Percentiles rank a stretch among this genome's conserved stretches.
phyloP scores from a whole-genome alignment of 805 yeast species.

The Candida ficus region DNA sequence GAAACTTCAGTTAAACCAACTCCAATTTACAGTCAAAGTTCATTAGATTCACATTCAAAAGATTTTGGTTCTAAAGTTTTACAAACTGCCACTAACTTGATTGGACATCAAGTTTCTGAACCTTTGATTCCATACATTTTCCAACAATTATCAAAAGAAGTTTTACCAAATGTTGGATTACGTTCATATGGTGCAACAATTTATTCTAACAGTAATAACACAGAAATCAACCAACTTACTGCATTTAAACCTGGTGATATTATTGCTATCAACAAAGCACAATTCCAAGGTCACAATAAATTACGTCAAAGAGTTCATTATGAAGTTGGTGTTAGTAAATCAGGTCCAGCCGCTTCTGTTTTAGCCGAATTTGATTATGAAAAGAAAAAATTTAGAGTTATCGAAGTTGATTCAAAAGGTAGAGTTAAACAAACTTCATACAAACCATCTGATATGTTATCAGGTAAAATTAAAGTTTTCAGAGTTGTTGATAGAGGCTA shows the following conservation, averaged over 20 bases:
- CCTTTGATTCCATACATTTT: slow-evolving; percentile 34
- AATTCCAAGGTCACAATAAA: slow-evolving; percentile 60
- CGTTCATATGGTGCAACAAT: slow-evolving; percentile 72
- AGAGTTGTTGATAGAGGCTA: slow-evolving; percentile 70
- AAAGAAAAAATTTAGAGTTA: slow-evolving; percentile 66
- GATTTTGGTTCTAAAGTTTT: slow-evolving; percentile 49
- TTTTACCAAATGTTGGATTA: slow-evolving; percentile 54
- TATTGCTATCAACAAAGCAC: slow-evolving; percentile 67
- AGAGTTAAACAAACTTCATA: slow-evolving; percentile 56
- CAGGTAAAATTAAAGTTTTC: slow-evolving; percentile 77
- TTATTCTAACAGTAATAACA: slow-evolving; percentile 49
- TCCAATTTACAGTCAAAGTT: slow-evolving; percentile 41
- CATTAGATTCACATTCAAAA: slow-evolving; percentile 43
- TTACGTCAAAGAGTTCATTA: slow-evolving; percentile 50
- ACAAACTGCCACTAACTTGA: slow-evolving; percentile 35
- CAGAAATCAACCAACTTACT: slow-evolving; percentile 46
- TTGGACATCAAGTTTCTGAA: slow-evolving; percentile 23
- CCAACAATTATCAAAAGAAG: slow-evolving; percentile 31
- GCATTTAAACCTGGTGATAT: slow-evolving; percentile 83
- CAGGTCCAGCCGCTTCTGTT: slow-evolving; percentile 51
- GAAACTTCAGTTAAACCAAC: slow-evolving; percentile 34
- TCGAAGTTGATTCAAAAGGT: slow-evolving; percentile 49
- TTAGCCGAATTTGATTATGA: slow-evolving; percentile 69
- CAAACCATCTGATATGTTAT: slow-evolving; percentile 64
- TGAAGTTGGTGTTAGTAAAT: slow-evolving; percentile 66